Base-by-base conservation (phyloP, 2,329 filamentous ascomycete species). In the Colletotrichum liaoningense region DNA sequence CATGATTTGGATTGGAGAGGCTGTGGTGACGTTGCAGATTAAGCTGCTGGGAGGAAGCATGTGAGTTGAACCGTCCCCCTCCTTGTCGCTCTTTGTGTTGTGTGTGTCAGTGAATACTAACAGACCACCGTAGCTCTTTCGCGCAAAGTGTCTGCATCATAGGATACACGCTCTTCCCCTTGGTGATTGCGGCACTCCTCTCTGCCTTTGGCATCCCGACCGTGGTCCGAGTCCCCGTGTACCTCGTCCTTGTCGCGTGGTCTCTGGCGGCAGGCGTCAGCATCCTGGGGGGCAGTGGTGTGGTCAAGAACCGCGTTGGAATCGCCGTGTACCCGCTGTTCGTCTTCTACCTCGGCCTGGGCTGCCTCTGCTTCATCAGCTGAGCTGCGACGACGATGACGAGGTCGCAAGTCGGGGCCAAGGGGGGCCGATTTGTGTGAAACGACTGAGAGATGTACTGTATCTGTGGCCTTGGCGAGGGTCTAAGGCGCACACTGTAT, bases 121-220 rank as follows among this genome's bases (percentile, higher is more conserved):
- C 60, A 22, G 79, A 46, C 56, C 24, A 42, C 14, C 33, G 63
- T 81, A 98, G 96, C 79, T 98, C 97, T 22, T 99, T 99, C 83
- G 97, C 97, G 80, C 97, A 99, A 84, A 97, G 95, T 71, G 91
- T 99, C 77, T 98, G 95, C 83, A 97, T 99, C 79, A 99, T 99
- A 81, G 97, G 97, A 58, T 99, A 99, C 84, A 99, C 97, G 1
- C 90, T 99, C 69, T 99, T 99, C 85, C 97, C 97, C 2, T 90
- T 99, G 66, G 97, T 98, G 78, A 94, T 99, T 77, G 97, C 97
- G 8, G 92, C 96, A 1, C 86, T 98, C 64, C 90, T 99, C 76
- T 98, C 95, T 69, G 96, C 96, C 1, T 81, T 99, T 38, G 88
- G 91, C 63, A 88, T 98, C 8, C 93, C 92, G 55, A 93, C 91